A percentile compares a stretch with the other conserved stretches of the same genome.
These are phyloP conservation scores for Hamamelis virginiana DNA, from an alignment of 164 flowering plant genomes.

Conservation along the genomic window DNA sequence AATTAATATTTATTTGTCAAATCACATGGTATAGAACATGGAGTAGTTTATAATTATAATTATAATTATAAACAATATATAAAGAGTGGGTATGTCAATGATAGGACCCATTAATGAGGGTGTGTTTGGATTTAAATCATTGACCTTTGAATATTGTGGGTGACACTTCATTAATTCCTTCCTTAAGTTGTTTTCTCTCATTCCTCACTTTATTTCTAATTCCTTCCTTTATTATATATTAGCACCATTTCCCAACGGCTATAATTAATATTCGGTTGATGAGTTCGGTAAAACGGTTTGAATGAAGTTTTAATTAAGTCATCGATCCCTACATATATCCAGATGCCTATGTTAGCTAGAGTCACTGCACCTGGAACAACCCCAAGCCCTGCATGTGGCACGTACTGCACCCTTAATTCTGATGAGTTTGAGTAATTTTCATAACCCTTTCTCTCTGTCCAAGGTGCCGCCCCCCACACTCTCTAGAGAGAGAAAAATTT, in stretches of 20 bases:
- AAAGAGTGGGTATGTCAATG: neutral
- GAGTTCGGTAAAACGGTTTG: slow-evolving; percentile 54
- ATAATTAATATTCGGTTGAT: slow-evolving; percentile 40
- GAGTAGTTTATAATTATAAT: neutral
- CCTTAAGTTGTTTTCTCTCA: no score
- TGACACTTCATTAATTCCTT: no score
- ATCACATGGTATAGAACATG: slow-evolving; percentile 17
- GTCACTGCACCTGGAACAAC: slow-evolving; percentile 58
- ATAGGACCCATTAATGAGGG: neutral
- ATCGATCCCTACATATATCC: slow-evolving; percentile 14
- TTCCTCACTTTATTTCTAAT: slow-evolving; percentile 18
- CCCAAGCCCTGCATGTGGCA: slow-evolving; percentile 50
- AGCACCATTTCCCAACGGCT: slow-evolving; percentile 34
- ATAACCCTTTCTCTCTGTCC: slow-evolving; percentile 18
- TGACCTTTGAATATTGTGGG: slow-evolving; percentile 14
- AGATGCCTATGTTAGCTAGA: slow-evolving; percentile 34
- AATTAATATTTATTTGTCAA: neutral
- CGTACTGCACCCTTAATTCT: slow-evolving; percentile 10
- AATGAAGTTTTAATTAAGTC: slow-evolving; percentile 17
- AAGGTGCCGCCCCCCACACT: slow-evolving; percentile 38
- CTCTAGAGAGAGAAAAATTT: slow-evolving; percentile 9
- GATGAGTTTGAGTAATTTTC: neutral
- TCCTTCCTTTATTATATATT: slow-evolving; percentile 7
- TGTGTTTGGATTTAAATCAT: neutral
- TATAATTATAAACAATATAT: neutral